Evolutionary conservation across 2,329 filamentous ascomycete genomes (phyloP).

Genomic region (Alternaria gansuensis): DNA sequence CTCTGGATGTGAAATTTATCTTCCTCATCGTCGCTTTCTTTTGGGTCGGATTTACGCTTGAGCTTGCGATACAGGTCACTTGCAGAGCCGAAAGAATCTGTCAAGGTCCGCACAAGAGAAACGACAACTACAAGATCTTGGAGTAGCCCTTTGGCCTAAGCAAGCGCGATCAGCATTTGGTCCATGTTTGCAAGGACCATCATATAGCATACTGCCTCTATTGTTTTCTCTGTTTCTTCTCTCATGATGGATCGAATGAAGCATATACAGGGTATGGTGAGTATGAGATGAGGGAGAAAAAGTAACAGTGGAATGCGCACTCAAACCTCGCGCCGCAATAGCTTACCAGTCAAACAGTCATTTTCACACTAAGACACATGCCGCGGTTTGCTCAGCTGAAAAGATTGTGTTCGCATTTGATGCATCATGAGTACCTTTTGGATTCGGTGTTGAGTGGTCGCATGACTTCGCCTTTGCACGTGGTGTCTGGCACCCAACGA

Average conservation of each 20-base stretch:
- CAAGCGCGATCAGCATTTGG: conserved; percentile 13
- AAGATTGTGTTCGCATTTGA: conserved; percentile 14
- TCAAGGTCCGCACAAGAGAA: conserved; percentile 43
- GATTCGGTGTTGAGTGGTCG: conserved; percentile 5
- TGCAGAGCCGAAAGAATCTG: conserved; percentile 44
- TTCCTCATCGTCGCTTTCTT: conserved; percentile 28
- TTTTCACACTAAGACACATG: conserved; percentile 15
- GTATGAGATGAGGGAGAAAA: not conserved
- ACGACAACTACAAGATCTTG: conserved; percentile 41
- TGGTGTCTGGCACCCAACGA: conserved; percentile 10
- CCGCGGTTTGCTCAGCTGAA: conserved; percentile 19
- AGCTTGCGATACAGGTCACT: conserved; percentile 45
- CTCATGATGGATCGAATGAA: conserved; percentile 23
- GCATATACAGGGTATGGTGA: not conserved
- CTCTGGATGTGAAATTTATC: conserved; percentile 6
- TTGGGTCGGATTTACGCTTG: conserved; percentile 32
- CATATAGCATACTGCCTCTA: conserved; percentile 22
- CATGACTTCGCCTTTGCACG: conserved; percentile 18
- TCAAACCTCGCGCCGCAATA: conserved; percentile 8
- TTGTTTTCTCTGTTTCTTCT: conserved; percentile 28
- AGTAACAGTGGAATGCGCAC: conserved; percentile 6
- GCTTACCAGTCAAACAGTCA: conserved; percentile 22
- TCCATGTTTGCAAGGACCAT: not conserved
- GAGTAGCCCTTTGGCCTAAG: conserved; percentile 38
- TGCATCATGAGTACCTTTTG: conserved; percentile 20